Evolutionary conservation across 2,329 filamentous ascomycete genomes (phyloP).

Genomic region (Botrytis fabae): DNA sequence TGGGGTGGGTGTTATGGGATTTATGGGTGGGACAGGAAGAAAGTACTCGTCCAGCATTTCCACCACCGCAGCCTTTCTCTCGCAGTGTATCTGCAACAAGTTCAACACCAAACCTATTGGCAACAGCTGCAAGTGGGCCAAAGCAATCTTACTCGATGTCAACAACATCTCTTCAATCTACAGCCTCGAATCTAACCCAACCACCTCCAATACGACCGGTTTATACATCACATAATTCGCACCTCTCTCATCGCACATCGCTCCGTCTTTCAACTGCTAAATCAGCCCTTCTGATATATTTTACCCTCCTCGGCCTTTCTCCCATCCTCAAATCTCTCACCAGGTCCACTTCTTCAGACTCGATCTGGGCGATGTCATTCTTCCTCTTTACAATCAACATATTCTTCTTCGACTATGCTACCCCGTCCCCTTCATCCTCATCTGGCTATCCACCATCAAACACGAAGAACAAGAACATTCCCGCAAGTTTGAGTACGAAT

Average conservation of each 20-base stretch:
- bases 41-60: conserved; percentile 35
- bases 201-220: conserved; percentile 55
- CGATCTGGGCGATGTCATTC: conserved; percentile 95
- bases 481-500: conserved; percentile 79
- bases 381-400: conserved; percentile 94
- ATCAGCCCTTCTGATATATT: conserved; percentile 90
- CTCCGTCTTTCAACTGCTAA: conserved; percentile 79
- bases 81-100: conserved; percentile 35
- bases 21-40: conserved; percentile 79
- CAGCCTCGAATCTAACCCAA: conserved; percentile 49
- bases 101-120: conserved; percentile 34
- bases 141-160: conserved; percentile 12
- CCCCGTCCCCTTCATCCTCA: conserved; percentile 54
- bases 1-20: conserved; percentile 91
- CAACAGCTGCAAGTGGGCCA: conserved; percentile 15
- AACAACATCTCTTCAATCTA: conserved; percentile 20
- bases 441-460: conserved; percentile 16
- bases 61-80: conserved; percentile 16
- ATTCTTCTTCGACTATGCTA: conserved; percentile 94
- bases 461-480: conserved; percentile 40
- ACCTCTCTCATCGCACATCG: conserved; percentile 48
- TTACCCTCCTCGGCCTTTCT: conserved; percentile 83
- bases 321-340: conserved; percentile 98
- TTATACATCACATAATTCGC: conserved; percentile 24
- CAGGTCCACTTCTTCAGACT: conserved; percentile 85